Evolutionary conservation across 805 yeast genomes (phyloP).

Genomic region (Lachancea lanzarotensis): DNA sequence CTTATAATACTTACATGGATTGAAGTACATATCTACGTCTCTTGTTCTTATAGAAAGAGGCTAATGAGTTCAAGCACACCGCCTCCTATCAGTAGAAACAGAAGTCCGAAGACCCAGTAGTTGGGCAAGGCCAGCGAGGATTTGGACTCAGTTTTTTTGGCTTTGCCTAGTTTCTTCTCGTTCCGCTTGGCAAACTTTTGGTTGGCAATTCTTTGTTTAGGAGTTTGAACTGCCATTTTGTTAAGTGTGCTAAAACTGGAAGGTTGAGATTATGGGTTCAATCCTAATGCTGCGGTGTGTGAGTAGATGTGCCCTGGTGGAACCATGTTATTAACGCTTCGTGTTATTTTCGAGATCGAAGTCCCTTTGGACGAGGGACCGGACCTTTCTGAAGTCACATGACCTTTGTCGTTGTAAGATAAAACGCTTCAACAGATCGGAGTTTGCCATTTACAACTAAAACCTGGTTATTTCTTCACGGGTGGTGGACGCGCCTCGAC

Average conservation of each 20-base stretch:
- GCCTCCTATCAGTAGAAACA: conserved; percentile 74
- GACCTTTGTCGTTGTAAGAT: too few relatives aligned
- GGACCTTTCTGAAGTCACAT: not conserved
- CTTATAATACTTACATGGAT: not conserved
- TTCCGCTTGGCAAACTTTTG: conserved; percentile 65
- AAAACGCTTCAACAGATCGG: too few relatives aligned
- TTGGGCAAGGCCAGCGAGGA: conserved; percentile 50
- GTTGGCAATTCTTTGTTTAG: conserved; percentile 84
- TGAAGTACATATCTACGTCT: not conserved
- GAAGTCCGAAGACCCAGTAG: conserved; percentile 55
- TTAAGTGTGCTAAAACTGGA: not conserved
- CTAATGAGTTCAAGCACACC: conserved; percentile 61
- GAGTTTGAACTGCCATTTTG: conserved; percentile 66
- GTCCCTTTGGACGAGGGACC: not conserved
- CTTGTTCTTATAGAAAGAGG: conserved; percentile 1
- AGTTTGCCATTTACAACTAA: too few relatives aligned
- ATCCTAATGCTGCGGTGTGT: not conserved
- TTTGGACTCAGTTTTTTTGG: conserved; percentile 31
- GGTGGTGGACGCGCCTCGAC: too few relatives aligned
- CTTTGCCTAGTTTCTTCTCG: conserved; percentile 68
- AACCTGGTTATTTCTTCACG: too few relatives aligned
- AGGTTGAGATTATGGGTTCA: not conserved
- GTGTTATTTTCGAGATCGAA: conserved; percentile 2
- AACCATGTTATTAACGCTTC: not conserved
- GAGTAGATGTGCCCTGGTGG: too few relatives aligned